Base-by-base conservation (phyloP, 225 moss, liverwort and hornwort species). In the Marchantia paleacea region DNA sequence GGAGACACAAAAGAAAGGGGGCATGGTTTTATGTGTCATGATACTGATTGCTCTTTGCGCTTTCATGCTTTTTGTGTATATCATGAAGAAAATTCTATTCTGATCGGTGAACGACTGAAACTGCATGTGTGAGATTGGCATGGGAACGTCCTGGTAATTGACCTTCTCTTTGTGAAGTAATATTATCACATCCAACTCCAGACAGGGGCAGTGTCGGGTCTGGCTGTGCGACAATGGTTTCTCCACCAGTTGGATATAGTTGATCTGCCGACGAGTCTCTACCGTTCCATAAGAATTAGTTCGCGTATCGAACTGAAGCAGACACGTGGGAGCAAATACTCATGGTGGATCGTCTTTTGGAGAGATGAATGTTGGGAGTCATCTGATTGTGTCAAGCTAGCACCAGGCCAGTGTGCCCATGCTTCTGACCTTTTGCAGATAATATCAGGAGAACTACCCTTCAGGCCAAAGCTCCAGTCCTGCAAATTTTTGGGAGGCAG, bases 11-110 rank as follows among this genome's bases (percentile, higher is more conserved):
- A 95, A 91, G 80, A 93, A 87, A 81, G 97, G 94, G 78, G 97
- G 93, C 86, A 94, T 97, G 94, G 97, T 97, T 73, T 86, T 89
- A 49, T 97, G 97, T 89, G 94, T 97, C 63, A 91, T 97, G 93
- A 85, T 97, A 75, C 90, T 97, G 78, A 90, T 97, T 75, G 95
- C 93, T 74, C 92, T 94, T 80, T 94, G 94, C 79, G 89, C 88
- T 83, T 85, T 93, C 79, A 95, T 97, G 97, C 93, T 97, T 78
- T 85, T 95, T 84, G 90, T 93, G 75, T 94, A 72, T 80, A 88
- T 97, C 78, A 82, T 97, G 84, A 97, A 97, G 82, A 97, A 97
- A 81, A 91, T 95, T 18, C 84, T 96, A 81, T n/a, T 87, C 66
- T 81, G 63, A 64, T 25, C 51, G 52, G 4, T 73, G 60, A 57